Evolutionary conservation across 1,139 yeast genomes (phyloP).

Genomic region (Yamadazyma diddensiae): DNA sequence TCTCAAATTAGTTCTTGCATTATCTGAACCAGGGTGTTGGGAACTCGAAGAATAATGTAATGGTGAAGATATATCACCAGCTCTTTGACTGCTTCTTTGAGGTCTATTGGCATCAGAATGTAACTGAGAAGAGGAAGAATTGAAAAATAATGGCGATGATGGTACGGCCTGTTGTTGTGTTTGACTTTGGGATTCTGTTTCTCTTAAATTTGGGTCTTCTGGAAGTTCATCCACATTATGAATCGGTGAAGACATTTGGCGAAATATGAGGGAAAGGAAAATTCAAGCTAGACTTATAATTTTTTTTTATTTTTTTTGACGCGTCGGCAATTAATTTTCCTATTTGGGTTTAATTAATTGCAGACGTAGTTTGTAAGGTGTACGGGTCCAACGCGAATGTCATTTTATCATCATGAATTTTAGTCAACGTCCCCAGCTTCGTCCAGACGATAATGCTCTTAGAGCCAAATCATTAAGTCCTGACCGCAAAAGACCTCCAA

Average conservation of each 20-base stretch:
- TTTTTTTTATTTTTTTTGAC: background rate
- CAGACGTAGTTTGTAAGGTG: background rate
- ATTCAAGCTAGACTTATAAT: background rate
- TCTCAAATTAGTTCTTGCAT: constrained; percentile 17
- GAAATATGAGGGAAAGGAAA: constrained; percentile 3
- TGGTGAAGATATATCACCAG: constrained; percentile 39
- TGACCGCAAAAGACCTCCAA: constrained; percentile 4
- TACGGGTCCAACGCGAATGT: constrained; percentile 1
- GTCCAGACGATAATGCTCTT: constrained; percentile 3
- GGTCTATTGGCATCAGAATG: constrained; percentile 29
- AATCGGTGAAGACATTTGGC: constrained; percentile 27
- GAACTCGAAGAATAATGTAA: constrained; percentile 46
- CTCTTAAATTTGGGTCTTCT: constrained; percentile 21
- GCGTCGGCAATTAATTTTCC: constrained; percentile 1
- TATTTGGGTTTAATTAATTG: background rate
- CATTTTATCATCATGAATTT: background rate
- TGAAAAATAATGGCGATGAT: constrained; percentile 67
- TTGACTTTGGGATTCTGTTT: constrained; percentile 38
- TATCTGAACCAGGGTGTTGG: constrained; percentile 37
- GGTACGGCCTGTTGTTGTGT: constrained; percentile 41
- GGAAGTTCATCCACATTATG: constrained; percentile 25
- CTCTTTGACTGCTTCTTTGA: constrained; percentile 17
- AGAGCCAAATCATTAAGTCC: constrained; percentile 10
- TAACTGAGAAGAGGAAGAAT: constrained; percentile 51
- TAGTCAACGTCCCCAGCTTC: constrained; percentile 4